Base-by-base conservation (phyloP, 2,329 filamentous ascomycete species). In the Hortaea sp. region DNA sequence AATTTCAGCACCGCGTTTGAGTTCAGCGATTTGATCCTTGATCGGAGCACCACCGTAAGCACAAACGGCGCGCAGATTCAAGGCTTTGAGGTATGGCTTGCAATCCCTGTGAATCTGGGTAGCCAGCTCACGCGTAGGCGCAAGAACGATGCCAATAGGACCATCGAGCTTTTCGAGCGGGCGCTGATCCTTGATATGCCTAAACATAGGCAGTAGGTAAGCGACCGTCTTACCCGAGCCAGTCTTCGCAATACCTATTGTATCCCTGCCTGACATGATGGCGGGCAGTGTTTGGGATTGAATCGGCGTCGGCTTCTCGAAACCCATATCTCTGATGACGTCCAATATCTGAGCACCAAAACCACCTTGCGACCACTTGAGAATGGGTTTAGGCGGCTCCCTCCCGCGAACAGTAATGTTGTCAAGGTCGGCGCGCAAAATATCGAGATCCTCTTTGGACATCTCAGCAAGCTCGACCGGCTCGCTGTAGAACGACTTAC, bases 171-270 rank as follows among this genome's bases (percentile, higher is more conserved):
- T 81, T 57, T 85, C 85, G 12, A 95, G 71, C 0, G 85, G 81
- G 42, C 81, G 75, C 63, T 98, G 92, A 60, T 97, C 92, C 66
- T 90, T 92, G 69, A 97, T 95, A 64, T 98, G 92, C 46, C 92
- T 81, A 64, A 98, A 95, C 88, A 97, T 95, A 34, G 92, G 92
- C 39, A 98, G 77, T 29, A 95, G 70, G 63, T 97, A 98, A 5
- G 92, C 92, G 58, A 97, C 81, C 0, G 92, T 98, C 71, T 98
- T 98, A 63, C 92, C 92, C 28, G 92, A 97, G 5, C 92, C 92
- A 28, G 92, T 98, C 71, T 97, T 97, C 12, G 92, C 92, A 44
- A 98, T 88, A 54, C 89, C 92, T 53, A 98, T 88, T 34, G 95
- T 85, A 70, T 98, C 92, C 55, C 88, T 81, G 7, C 92, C 92